Base-by-base conservation (phyloP, 371 early-diverging fungal species). In the Blakeslea trispora region DNA sequence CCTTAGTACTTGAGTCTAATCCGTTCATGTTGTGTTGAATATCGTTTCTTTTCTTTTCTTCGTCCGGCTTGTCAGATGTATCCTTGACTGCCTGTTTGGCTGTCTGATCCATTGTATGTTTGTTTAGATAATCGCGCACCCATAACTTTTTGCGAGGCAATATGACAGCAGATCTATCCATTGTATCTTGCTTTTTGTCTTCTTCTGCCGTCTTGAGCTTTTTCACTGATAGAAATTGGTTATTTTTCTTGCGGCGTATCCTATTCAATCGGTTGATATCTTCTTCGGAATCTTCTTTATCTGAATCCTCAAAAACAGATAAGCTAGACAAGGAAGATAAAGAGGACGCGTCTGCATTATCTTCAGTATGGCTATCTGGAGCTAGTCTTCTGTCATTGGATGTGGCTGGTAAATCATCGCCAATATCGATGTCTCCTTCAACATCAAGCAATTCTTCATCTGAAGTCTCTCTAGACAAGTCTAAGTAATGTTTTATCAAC, bases 381-480 rank as follows among this genome's bases (percentile, higher is more conserved):
- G n/a, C n/a, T n/a, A n/a, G n/a, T n/a, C n/a, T n/a, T n/a, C n/a
- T n/a, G n/a, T 63, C 40, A 10, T 59, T 49, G 3, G 39, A 7
- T 5, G 43, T 21, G 10, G 42, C 13, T 10, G 61, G 47, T 54
- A 50, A 22, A 44, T 68, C 61, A 24, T 63, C 56, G 1, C 54
- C 63, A 39, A 63, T 54, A 58, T 63, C 67, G 47, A 64, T 53
- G 52, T 64, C 63, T 18, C 53, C 61, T 28, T 70, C 66, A 6
- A 61, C 55, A 22, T 63, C 71, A 19, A 61, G 28, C 10, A 61
- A 49, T 59, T 63, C 63, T 51, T 70, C 66, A n/a, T 59, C 62
- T 17, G 59, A 59, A 9, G 34, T 37, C 10, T 58, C 61, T 41
- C 55, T 50, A 7, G 35, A 18, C 11, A 17, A 21, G 4, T 40